Evolutionary conservation across 106 monocot species (phyloP).

Genomic region (Dendrobium chrysotoxum): DNA sequence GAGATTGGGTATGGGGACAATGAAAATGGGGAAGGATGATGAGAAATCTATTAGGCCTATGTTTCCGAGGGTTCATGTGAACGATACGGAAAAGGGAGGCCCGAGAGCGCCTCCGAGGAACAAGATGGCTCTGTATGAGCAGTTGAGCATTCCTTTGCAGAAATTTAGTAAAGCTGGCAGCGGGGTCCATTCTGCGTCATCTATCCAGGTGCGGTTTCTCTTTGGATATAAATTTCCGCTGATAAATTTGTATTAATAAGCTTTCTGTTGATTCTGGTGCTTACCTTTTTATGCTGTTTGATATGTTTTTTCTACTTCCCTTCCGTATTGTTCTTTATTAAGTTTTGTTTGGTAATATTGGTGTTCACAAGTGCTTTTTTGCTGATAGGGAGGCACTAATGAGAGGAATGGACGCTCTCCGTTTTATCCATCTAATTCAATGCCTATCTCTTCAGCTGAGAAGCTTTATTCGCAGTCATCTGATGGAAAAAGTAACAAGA

Average conservation of each 20-base stretch:
- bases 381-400: conserved; percentile 29
- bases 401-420: conserved; percentile 33
- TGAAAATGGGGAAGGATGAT: conserved; percentile 47
- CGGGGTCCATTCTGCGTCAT: conserved; percentile 28
- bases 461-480: conserved; percentile 14
- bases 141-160: conserved; percentile 71
- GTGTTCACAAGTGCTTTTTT: conserved; percentile 7
- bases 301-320: neutral
- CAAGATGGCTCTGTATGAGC: conserved; percentile 98
- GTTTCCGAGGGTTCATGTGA: conserved; percentile 94
- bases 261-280: neutral
- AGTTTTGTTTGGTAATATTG: neutral
- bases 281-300: neutral
- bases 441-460: conserved; percentile 24
- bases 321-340: neutral
- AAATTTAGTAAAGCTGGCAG: conserved; percentile 36
- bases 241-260: neutral
- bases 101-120: conserved; percentile 95
- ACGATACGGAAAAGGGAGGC: conserved; percentile 73
- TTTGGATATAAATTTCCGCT: neutral
- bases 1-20: neutral
- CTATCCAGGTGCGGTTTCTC: conserved; percentile 30
- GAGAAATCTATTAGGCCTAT: conserved; percentile 44
- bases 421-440: conserved; percentile 17
- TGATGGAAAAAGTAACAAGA: conserved; percentile 14